A percentile compares a stretch with the other conserved stretches of the same genome.
phyloP scores from a whole-genome alignment of 352 stramenopile genomes.

The Plasmopara viticola region DNA sequence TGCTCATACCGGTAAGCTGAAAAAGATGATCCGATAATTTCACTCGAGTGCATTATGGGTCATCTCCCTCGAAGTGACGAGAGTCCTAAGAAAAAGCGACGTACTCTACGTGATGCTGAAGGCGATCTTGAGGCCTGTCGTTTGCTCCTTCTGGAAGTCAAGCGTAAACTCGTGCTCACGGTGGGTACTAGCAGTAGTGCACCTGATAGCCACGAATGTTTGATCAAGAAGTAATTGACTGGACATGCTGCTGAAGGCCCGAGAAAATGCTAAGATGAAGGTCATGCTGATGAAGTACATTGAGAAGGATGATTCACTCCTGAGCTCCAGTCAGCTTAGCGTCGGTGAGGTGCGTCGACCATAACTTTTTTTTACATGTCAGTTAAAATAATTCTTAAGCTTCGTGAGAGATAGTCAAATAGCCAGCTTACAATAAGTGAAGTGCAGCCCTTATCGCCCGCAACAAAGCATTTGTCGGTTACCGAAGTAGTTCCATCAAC shows the following conservation, averaged over 20 bases:
- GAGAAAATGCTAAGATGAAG: slow-evolving; percentile 85
- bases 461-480: slow-evolving; percentile 9
- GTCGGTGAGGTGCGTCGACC: slow-evolving; percentile 25
- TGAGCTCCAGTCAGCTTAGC: slow-evolving; percentile 73
- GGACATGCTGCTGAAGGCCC: slow-evolving; percentile 25
- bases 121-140: slow-evolving; percentile 46
- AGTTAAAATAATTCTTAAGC: slow-evolving; percentile 1
- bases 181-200: slow-evolving; percentile 13
- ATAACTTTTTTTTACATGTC: not conserved
- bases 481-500: slow-evolving; percentile 18
- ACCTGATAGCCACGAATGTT: not conserved
- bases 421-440: slow-evolving; percentile 17
- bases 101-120: slow-evolving; percentile 65
- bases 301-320: slow-evolving; percentile 73
- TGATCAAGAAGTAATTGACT: not conserved
- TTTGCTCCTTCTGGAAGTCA: slow-evolving; percentile 42
- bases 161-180: slow-evolving; percentile 60
- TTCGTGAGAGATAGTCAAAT: slow-evolving; percentile 17
- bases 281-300: slow-evolving; percentile 85
- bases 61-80: slow-evolving; percentile 6
- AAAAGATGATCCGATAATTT: too few relatives aligned
- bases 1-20: too few relatives aligned
- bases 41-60: too few relatives aligned
- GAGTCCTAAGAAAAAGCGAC: slow-evolving; percentile 51
- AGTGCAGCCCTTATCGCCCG: slow-evolving; percentile 5